Evolutionary conservation across 2,329 filamentous ascomycete genomes (phyloP).

Genomic region (Rhynchosporium agropyri): DNA sequence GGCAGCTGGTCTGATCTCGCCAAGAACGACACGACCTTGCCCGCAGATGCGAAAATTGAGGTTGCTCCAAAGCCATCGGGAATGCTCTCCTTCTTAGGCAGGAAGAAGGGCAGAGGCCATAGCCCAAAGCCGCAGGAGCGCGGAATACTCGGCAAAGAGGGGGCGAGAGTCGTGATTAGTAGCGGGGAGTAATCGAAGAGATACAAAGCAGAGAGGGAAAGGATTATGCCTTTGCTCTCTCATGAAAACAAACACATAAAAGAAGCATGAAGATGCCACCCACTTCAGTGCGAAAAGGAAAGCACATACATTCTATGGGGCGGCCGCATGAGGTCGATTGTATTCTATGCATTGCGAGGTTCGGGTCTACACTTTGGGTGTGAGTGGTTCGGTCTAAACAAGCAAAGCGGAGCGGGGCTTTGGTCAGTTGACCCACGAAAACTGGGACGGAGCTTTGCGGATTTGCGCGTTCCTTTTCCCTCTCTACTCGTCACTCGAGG

Average conservation of each 20-base stretch:
- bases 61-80: constrained; percentile 65
- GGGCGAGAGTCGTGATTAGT: constrained; percentile 79
- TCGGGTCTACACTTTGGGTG: neutral
- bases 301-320: neutral
- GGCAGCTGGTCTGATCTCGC: constrained; percentile 92
- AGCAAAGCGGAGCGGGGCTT: constrained; percentile 12
- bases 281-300: neutral
- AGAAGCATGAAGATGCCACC: neutral
- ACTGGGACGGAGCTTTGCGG: constrained; percentile 8
- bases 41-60: constrained; percentile 63
- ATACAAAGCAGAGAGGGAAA: too few relatives aligned
- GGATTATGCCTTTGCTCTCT: constrained; percentile 5
- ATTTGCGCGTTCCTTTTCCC: neutral
- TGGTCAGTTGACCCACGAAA: constrained; percentile 7
- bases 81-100: constrained; percentile 85
- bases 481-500: neutral
- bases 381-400: neutral
- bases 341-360: constrained; percentile 13
- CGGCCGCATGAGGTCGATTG: neutral
- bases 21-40: constrained; percentile 76
- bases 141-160: constrained; percentile 92
- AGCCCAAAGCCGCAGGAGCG: constrained; percentile 94
- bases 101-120: constrained; percentile 87
- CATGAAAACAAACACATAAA: neutral
- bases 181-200: constrained; percentile 45